Percentiles rank a stretch among this genome's conserved stretches.
phyloP scores from a whole-genome alignment of 1,139 yeast genomes.

The Yamadazyma friedrichii region DNA sequence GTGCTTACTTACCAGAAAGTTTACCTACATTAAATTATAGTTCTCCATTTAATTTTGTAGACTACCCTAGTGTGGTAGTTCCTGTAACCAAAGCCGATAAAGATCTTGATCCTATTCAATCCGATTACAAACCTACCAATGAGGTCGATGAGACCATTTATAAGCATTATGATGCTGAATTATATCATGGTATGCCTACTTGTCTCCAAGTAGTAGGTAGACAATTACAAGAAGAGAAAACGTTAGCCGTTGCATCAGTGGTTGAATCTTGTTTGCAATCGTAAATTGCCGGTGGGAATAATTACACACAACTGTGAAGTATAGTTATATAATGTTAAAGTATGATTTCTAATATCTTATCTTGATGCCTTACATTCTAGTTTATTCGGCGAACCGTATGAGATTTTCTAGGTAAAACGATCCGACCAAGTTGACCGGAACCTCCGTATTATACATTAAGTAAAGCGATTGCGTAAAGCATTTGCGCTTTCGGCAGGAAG shows the following conservation, averaged over 20 bases:
- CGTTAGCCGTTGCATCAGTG: conserved; percentile 1
- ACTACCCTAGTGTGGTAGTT: conserved; percentile 53
- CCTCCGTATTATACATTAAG: too few species aligned
- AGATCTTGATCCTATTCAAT: conserved; percentile 27
- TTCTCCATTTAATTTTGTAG: conserved; percentile 52
- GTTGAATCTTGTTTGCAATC: conserved; percentile 3
- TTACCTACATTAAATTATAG: conserved; percentile 67
- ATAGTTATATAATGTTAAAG: too few species aligned
- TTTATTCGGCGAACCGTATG: too few species aligned
- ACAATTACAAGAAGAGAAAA: conserved; percentile 33
- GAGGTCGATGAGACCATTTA: conserved; percentile 34
- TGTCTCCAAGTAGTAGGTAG: conserved; percentile 28
- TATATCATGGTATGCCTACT: conserved; percentile 27
- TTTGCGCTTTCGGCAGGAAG: too few species aligned
- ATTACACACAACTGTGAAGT: too few species aligned
- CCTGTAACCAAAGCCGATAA: conserved; percentile 39
- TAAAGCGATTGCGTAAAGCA: too few species aligned
- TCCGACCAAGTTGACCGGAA: too few species aligned
- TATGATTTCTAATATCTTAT: too few species aligned
- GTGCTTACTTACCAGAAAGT: conserved; percentile 32
- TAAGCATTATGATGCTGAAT: conserved; percentile 20
- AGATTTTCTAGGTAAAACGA: too few species aligned
- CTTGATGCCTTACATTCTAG: too few species aligned
- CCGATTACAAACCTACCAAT: conserved; percentile 19
- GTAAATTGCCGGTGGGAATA: not conserved